Conservation (phyloP, 495 filamentous ascomycete genomes). For the Tuber magnatum region DNA sequence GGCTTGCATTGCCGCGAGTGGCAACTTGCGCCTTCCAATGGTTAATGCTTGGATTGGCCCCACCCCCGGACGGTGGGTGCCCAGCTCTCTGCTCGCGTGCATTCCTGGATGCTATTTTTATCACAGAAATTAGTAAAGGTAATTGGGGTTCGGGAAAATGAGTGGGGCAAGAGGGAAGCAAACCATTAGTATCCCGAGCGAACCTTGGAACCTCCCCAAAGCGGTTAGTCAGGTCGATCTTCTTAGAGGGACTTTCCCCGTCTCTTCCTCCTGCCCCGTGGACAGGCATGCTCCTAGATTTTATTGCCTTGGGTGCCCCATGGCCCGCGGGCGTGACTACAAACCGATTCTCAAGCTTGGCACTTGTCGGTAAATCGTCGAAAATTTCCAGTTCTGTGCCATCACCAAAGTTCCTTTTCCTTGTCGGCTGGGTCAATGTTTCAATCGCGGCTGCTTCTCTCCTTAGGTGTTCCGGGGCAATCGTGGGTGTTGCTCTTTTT, state of each 20-base stretch:
- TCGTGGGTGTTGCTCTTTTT: constrained; percentile 53
- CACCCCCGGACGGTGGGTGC: constrained; percentile 44
- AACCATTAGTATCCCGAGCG: constrained; percentile 86
- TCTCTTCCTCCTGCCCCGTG: constrained; percentile 40
- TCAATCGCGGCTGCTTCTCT: constrained; percentile 56
- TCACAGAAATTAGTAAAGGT: constrained; percentile 65
- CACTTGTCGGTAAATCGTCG: constrained; percentile 89
- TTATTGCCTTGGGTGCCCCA: constrained; percentile 62
- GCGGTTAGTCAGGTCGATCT: constrained; percentile 45
- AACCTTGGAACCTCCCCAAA: constrained; percentile 65
- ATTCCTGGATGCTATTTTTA: constrained; percentile 85
- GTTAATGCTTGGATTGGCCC: constrained; percentile 54
- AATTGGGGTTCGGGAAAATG: constrained; percentile 40
- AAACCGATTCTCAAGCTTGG: constrained; percentile 69
- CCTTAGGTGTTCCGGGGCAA: constrained; percentile 47
- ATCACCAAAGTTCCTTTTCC: constrained; percentile 76
- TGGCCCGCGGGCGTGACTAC: constrained; percentile 68
- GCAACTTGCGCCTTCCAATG: constrained; percentile 75
- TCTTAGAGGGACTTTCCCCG: constrained; percentile 36
- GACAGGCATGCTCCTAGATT: constrained; percentile 52
- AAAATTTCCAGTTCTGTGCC: constrained; percentile 87
- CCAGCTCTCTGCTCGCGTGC: constrained; percentile 74
- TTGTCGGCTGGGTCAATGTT: constrained; percentile 65
- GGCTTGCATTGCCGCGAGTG: constrained; percentile 55
- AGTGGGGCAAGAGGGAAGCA: constrained; percentile 18